phyloP scores from a whole-genome alignment of 2,329 filamentous ascomycete species.

The Exophiala phaeomuriformis region DNA sequence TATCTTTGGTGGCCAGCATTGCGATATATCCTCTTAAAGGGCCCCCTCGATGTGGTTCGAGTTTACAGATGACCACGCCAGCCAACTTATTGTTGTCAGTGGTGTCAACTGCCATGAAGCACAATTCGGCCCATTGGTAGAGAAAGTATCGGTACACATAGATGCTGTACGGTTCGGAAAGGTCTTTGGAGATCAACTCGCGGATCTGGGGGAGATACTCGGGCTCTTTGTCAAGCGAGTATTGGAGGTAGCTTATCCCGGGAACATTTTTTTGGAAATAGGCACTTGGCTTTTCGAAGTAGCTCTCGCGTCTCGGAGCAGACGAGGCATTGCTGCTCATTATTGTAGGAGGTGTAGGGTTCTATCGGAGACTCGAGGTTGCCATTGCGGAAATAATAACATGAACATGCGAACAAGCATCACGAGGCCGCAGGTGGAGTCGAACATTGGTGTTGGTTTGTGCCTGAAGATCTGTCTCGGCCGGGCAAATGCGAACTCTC shows the following conservation, averaged over 20 bases:
- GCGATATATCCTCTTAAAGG: conserved; percentile 92
- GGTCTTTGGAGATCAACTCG: conserved; percentile 85
- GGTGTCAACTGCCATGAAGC: conserved; percentile 67
- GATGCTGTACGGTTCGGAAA: conserved; percentile 97
- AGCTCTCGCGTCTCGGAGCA: conserved; percentile 1
- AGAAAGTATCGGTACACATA: conserved; percentile 98
- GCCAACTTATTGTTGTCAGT: conserved; percentile 61
- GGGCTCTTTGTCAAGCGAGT: conserved; percentile 53
- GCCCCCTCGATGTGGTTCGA: conserved; percentile 81
- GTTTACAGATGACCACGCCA: conserved; percentile 89
- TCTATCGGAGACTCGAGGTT: conserved; percentile 5
- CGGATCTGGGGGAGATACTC: conserved; percentile 77
- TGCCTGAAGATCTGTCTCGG: conserved; percentile 14
- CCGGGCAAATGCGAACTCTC: no score
- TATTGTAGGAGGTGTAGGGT: conserved; percentile 2
- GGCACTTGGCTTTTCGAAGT: conserved; percentile 4
- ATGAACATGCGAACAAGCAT: neutral
- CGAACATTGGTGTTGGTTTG: neutral
- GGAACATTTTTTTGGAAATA: conserved; percentile 19
- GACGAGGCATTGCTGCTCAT: conserved; percentile 20
- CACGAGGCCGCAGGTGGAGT: neutral
- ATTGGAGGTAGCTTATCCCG: conserved; percentile 50
- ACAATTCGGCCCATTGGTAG: conserved; percentile 96
- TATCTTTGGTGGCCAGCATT: conserved; percentile 86
- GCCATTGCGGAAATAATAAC: conserved; percentile 5